These are phyloP conservation scores for Hygrocybe coccinea DNA, from an alignment of 768 basidiomycete species.

Conservation along the genomic window DNA sequence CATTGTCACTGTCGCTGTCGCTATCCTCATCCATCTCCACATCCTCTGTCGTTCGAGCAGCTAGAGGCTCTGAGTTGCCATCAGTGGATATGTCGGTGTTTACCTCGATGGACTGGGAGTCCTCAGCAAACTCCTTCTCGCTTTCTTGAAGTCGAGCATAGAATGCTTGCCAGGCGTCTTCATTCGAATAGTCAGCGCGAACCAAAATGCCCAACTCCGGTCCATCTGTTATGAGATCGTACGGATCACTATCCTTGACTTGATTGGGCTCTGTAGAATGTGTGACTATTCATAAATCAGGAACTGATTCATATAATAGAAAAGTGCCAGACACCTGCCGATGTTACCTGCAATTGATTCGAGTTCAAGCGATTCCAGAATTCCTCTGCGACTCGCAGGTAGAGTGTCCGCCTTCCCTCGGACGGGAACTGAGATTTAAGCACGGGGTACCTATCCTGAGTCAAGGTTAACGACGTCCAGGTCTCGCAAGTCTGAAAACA, in stretches of 20 bases:
- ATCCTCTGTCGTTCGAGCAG: slow-evolving; percentile 13
- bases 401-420: slow-evolving; percentile 11
- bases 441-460: not conserved
- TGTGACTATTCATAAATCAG: not conserved
- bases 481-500: not conserved
- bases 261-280: no score
- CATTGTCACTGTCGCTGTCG: slow-evolving; percentile 23
- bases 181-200: slow-evolving; percentile 69
- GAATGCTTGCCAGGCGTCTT: slow-evolving; percentile 61
- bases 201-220: slow-evolving; percentile 57
- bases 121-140: slow-evolving; percentile 52
- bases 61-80: not conserved
- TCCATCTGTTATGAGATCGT: slow-evolving; percentile 46
- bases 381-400: slow-evolving; percentile 6
- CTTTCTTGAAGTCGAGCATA: slow-evolving; percentile 43
- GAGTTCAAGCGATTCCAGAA: slow-evolving; percentile 5
- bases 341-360: not conserved
- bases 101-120: slow-evolving; percentile 19
- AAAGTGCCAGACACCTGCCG: not conserved
- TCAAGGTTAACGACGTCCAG: no score
- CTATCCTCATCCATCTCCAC: slow-evolving; percentile 27
- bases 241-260: slow-evolving; percentile 37
- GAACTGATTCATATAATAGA: not conserved
- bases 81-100: slow-evolving; percentile 10
- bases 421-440: slow-evolving; percentile 5